Percentiles rank a stretch among this genome's conserved stretches.
phyloP scores from a whole-genome alignment of 495 filamentous ascomycete genomes.

The Aspergillus steynii region DNA sequence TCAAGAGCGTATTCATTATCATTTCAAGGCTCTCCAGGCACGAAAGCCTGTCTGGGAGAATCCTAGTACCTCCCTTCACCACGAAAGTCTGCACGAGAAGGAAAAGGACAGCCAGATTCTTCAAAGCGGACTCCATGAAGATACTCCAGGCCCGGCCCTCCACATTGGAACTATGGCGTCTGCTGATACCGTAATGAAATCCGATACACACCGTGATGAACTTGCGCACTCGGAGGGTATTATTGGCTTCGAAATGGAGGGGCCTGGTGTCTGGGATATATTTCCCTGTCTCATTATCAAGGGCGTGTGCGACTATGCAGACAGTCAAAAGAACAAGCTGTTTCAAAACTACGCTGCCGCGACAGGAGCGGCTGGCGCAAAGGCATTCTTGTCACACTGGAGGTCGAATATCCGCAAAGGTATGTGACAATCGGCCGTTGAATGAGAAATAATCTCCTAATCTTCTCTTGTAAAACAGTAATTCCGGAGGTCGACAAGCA shows the following conservation, averaged over 20 bases:
- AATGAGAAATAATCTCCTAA: neutral
- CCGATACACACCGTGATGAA: constrained; percentile 1
- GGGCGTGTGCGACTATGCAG: constrained; percentile 43
- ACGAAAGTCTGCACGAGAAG: neutral
- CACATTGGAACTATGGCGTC: neutral
- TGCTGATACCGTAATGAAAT: constrained; percentile 7
- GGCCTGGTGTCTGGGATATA: constrained; percentile 22
- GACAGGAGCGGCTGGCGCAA: constrained; percentile 39
- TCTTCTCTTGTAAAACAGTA: neutral
- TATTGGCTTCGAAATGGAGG: constrained; percentile 17
- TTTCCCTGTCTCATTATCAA: constrained; percentile 36
- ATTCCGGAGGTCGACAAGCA: constrained; percentile 12
- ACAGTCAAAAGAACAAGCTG: constrained; percentile 36
- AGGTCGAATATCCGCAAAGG: neutral
- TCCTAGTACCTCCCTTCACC: too few species aligned
- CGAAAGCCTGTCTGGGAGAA: too few species aligned
- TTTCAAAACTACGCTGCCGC: constrained; percentile 30
- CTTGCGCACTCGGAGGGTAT: neutral
- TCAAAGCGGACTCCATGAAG: too few species aligned
- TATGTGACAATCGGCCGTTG: neutral
- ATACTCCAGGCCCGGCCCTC: neutral
- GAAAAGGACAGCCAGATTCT: too few species aligned
- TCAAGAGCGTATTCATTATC: too few species aligned
- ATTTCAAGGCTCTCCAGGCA: too few species aligned
- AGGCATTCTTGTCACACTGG: constrained; percentile 22